A percentile compares a stretch with the other conserved stretches of the same genome.
Conservation (phyloP, 495 filamentous ascomycete species). For the Aspergillus campestris region DNA sequence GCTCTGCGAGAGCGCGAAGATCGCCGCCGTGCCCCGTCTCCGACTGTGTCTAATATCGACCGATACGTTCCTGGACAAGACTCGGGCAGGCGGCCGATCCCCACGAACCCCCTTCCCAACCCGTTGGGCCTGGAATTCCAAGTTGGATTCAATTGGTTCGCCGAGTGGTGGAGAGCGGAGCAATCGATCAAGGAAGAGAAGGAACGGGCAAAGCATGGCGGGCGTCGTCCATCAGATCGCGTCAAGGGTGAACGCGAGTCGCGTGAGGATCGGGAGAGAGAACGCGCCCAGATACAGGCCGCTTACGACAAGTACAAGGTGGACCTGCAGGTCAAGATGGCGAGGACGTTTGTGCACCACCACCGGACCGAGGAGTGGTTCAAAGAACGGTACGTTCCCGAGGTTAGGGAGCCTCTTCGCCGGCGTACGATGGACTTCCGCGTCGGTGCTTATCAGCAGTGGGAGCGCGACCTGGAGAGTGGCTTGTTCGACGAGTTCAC, state of each 20-base stretch:
- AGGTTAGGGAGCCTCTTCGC: conserved; percentile 62
- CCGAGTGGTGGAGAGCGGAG: conserved; percentile 91
- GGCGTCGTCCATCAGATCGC: conserved; percentile 60
- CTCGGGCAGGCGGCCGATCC: conserved; percentile 44
- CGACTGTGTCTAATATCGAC: conserved; percentile 71
- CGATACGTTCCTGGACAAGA: conserved; percentile 91
- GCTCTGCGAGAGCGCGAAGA: conserved; percentile 57
- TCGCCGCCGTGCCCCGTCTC: conserved; percentile 55
- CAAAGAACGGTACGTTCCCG: conserved; percentile 84
- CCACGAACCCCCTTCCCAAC: conserved; percentile 67
- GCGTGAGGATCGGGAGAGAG: conserved; percentile 79
- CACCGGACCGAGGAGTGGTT: conserved; percentile 98
- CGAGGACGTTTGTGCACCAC: conserved; percentile 74
- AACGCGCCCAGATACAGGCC: conserved; percentile 80
- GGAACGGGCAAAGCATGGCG: conserved; percentile 67
- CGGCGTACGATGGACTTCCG: conserved; percentile 66
- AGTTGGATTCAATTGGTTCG: conserved; percentile 93
- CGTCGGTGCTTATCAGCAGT: conserved; percentile 64
- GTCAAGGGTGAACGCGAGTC: conserved; percentile 68
- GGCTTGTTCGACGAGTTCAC: conserved; percentile 91
- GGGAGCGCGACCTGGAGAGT: conserved; percentile 71
- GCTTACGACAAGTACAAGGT: conserved; percentile 94
- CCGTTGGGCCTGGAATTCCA: conserved; percentile 82
- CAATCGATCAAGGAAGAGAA: conserved; percentile 81
- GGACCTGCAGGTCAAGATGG: conserved; percentile 86